phyloP scores from a whole-genome alignment of 225 moss, liverwort and hornwort genomes.

The Physcomitrellopsis africana region DNA sequence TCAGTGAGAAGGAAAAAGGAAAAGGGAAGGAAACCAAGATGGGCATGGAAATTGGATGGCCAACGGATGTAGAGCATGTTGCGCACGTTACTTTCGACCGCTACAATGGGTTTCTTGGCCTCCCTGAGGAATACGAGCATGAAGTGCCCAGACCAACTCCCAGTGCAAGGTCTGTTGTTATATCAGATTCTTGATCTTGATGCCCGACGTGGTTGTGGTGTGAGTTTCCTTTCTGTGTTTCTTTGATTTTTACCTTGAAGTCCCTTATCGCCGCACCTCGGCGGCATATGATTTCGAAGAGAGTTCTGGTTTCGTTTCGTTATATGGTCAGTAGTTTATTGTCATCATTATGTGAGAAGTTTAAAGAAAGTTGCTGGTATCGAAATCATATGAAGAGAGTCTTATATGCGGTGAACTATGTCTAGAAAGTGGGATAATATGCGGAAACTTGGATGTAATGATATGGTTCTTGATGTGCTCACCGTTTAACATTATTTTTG shows the following conservation, averaged over 20 bases:
- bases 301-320: no score
- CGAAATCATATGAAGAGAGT: neutral
- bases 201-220: neutral
- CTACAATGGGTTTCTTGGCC: conserved; percentile 91
- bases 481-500: conserved; percentile 15
- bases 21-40: conserved; percentile 65
- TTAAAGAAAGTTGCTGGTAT: neutral
- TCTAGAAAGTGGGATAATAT: neutral
- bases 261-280: neutral
- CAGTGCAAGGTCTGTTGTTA: conserved; percentile 74
- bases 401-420: no score
- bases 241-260: neutral
- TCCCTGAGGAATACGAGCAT: conserved; percentile 91
- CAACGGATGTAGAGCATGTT: conserved; percentile 94
- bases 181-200: neutral
- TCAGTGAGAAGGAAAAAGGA: conserved; percentile 48
- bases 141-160: conserved; percentile 94
- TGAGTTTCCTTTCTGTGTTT: neutral
- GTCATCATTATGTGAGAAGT: neutral
- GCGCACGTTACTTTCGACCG: conserved; percentile 98
- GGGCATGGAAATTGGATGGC: conserved; percentile 93
- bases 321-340: neutral
- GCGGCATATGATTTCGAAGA: neutral
- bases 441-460: neutral
- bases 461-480: conserved; percentile 13